Evolutionary conservation across 1,284 basidiomycete species (phyloP), one percentile per base, ranked within the genome.

Genomic region (Apiotrichum mycotoxinovorans): DNA sequence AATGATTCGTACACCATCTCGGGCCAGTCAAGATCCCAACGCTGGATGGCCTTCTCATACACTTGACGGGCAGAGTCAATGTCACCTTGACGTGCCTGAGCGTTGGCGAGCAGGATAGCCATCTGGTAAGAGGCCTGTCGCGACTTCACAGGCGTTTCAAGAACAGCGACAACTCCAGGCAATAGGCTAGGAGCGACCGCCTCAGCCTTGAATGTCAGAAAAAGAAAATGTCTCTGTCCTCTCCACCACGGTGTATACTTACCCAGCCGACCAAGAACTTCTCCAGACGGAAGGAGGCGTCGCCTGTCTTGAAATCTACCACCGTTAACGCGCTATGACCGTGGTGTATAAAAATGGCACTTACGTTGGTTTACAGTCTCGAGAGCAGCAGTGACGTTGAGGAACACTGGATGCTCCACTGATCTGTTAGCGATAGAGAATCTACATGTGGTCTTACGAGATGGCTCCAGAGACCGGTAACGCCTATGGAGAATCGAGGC

Each of bases 1-100:
- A 90, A 96, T 0, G 88, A 87, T 57, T 93, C 88, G 84, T 91
- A 91, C 7, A 98, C 79, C 3, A 86, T 87, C 73, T 96, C 92
- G 0, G 93, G 91, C 87, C 92, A 96, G 75, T 97, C 93, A 41
- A 95, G 67, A 70, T 87, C 87, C 7, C 66, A 63, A 44, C 80
- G 78, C 52, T 62, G 68, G 11, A 84, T 83, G 15, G 86, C 79
- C 55, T 85, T 82, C 22, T 79, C 77, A 75, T 88, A 92, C 4
- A 84, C 78, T 25, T 82, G 79, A 35, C 90, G 84, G 1, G 86
- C 87, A 50, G 82, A 78, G 14, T 83, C 80, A 57, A 84, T 78
- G 60, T 83, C 79, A 45, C 82, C 79, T 25, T 83, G 79, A 61
- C 84, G 84, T 71, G 68, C 71, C 35, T 79, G 72, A 34, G 78